phyloP scores from a whole-genome alignment of 495 filamentous ascomycete genomes.

The Oidiodendron maius region DNA sequence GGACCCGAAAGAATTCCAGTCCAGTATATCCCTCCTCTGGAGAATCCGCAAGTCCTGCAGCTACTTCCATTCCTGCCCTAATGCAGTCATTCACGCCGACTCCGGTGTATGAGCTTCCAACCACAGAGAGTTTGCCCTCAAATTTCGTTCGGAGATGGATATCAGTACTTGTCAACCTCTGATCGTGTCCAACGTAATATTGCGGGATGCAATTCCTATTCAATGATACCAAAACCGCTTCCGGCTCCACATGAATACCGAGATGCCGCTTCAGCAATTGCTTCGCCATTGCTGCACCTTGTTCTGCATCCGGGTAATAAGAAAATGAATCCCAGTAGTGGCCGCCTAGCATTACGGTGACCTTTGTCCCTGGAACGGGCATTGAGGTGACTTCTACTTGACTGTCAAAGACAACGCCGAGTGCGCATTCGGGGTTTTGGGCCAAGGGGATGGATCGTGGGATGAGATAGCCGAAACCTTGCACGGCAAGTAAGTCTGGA shows the following conservation, averaged over 20 bases:
- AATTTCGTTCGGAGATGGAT: slow-evolving; percentile 50
- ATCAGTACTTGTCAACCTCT: slow-evolving; percentile 54
- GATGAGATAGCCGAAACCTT: slow-evolving; percentile 89
- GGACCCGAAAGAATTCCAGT: slow-evolving; percentile 5
- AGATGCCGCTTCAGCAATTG: slow-evolving; percentile 68
- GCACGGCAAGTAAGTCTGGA: slow-evolving; percentile 53
- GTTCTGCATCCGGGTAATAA: slow-evolving; percentile 47
- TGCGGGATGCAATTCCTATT: slow-evolving; percentile 84
- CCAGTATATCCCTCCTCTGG: slow-evolving; percentile 9
- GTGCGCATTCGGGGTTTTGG: slow-evolving; percentile 74
- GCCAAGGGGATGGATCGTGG: slow-evolving; percentile 60
- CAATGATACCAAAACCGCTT: slow-evolving; percentile 50
- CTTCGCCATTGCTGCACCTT: slow-evolving; percentile 62
- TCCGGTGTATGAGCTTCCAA: slow-evolving; percentile 67
- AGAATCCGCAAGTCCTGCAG: slow-evolving; percentile 8
- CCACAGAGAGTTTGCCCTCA: slow-evolving; percentile 60
- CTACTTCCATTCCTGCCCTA: slow-evolving; percentile 15
- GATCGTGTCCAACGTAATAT: slow-evolving; percentile 70
- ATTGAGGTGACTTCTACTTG: slow-evolving; percentile 51
- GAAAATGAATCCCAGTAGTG: slow-evolving; percentile 73
- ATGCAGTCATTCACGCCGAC: slow-evolving; percentile 26
- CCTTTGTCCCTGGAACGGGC: slow-evolving; percentile 54
- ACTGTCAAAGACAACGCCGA: slow-evolving; percentile 91
- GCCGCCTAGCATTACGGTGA: slow-evolving; percentile 94
- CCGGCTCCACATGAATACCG: slow-evolving; percentile 51